These are phyloP conservation scores for Cercospora brassicicola DNA, from an alignment of 2,329 filamentous ascomycete genomes.

Conservation along the genomic window DNA sequence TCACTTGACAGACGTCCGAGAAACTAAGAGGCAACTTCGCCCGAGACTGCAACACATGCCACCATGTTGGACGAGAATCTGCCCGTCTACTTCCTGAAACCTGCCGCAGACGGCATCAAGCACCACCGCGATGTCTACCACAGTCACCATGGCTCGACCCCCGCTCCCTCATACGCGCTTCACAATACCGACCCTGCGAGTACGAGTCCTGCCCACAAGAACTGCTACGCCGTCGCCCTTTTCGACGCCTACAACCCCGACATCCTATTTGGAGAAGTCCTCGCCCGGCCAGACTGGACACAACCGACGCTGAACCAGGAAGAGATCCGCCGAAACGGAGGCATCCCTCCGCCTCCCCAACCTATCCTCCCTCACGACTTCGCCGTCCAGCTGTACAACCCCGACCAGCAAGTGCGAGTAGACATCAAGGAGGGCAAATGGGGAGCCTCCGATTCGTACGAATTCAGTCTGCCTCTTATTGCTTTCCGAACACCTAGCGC, in stretches of 20 bases:
- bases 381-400: constrained; percentile 87
- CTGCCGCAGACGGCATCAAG: constrained; percentile 51
- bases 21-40: neutral
- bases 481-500: constrained; percentile 78
- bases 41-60: neutral
- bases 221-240: constrained; percentile 83
- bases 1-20: neutral
- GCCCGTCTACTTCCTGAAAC: constrained; percentile 67
- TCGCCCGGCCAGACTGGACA: constrained; percentile 81
- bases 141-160: constrained; percentile 76
- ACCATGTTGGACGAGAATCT: constrained; percentile 57
- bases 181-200: constrained; percentile 67
- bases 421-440: constrained; percentile 72
- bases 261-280: constrained; percentile 82
- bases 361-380: constrained; percentile 77
- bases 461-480: constrained; percentile 86
- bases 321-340: constrained; percentile 70
- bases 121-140: constrained; percentile 57
- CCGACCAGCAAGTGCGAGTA: constrained; percentile 76
- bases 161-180: constrained; percentile 75
- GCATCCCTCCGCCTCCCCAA: constrained; percentile 63
- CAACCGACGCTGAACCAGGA: constrained; percentile 79
- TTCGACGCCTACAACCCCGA: constrained; percentile 79
- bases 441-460: constrained; percentile 79
- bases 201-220: constrained; percentile 65